phyloP scores from a whole-genome alignment of 805 yeast genomes.

The Nakazawaea ishiwadae region DNA sequence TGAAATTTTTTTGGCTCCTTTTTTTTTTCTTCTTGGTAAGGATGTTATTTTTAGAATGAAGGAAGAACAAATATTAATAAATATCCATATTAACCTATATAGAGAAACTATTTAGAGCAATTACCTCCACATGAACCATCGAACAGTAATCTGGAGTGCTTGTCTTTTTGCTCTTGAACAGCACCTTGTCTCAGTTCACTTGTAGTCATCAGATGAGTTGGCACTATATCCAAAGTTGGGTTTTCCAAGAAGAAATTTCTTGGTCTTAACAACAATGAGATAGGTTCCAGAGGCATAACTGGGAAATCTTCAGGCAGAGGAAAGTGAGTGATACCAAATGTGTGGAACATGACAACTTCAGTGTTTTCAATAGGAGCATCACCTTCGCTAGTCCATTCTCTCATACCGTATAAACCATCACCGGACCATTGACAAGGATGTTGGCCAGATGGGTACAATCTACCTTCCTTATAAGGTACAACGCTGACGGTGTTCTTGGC shows the following conservation, averaged over 20 bases:
- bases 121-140: slow-evolving; percentile 18
- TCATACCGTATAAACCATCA: slow-evolving; percentile 49
- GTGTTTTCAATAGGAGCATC: slow-evolving; percentile 45
- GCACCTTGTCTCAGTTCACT: slow-evolving; percentile 26
- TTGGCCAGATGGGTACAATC: slow-evolving; percentile 64
- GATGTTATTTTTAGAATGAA: too few species aligned
- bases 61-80: too few species aligned
- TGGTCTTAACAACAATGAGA: slow-evolving; percentile 59
- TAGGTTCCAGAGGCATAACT: slow-evolving; percentile 69
- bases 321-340: slow-evolving; percentile 68
- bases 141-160: slow-evolving; percentile 38
- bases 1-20: not conserved
- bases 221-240: slow-evolving; percentile 63
- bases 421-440: slow-evolving; percentile 56
- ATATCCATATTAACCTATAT: not conserved
- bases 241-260: slow-evolving; percentile 62
- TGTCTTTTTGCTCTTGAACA: slow-evolving; percentile 32
- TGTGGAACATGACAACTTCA: slow-evolving; percentile 62
- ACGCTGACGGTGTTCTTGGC: slow-evolving; percentile 56
- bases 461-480: slow-evolving; percentile 58
- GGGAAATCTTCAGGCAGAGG: slow-evolving; percentile 78
- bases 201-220: slow-evolving; percentile 38
- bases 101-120: slow-evolving; percentile 12
- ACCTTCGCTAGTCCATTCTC: slow-evolving; percentile 52
- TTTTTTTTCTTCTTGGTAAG: too few species aligned